Base-by-base conservation (phyloP, 164 flowering plant species). In the Annona squamosa region DNA sequence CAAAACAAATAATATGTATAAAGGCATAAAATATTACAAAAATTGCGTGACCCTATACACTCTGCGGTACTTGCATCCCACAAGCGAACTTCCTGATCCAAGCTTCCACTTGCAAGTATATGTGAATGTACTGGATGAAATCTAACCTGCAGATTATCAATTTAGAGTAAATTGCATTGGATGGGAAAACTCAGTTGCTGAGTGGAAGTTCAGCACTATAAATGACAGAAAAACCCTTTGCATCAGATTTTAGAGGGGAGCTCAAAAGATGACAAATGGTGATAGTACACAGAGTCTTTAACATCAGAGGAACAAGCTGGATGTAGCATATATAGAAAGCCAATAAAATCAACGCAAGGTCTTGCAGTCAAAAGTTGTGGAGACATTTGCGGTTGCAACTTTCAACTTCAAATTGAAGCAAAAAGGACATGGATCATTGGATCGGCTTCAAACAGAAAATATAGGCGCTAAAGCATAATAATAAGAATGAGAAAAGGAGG, bases 81-180 rank as follows among this genome's bases (percentile, higher is more conserved):
- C 41, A 95, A 71, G 37, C 96, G 93, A 85, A 95, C 99, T 82
- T 95, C 99, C 81, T 91, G 94, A 84, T 95, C 99, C 86, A 95
- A 81, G 78, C 99, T 95, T 70, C 99, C 99, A 85, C 99, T 95
- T 75, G 99, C 99, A 67, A 95, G 85, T 63, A 93, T 82, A 48
- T 88, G 89, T 61, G 96, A 86, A 78, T 77, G 79, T 72, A 89
- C 69, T 4, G 99, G 99, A 72, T 95, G 99, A 74, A 94, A 94
- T 77, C 98, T 87, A 73, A 92, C 98, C 98, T 94, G 90, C 18
- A 84, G 77, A 65, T 63, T 26, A 63, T 70, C 61, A 76, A 75
- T 47, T 57, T 70, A 63, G 10, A 64, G 18, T 48, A 44, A 76
- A 18, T 62, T 19, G 65, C 46, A 43, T 66, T 42, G 43, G 46